Evolutionary conservation across 2,329 filamentous ascomycete species (phyloP), one percentile per base, ranked within the genome.

Genomic region (Pseudocercospora fijiensis): DNA sequence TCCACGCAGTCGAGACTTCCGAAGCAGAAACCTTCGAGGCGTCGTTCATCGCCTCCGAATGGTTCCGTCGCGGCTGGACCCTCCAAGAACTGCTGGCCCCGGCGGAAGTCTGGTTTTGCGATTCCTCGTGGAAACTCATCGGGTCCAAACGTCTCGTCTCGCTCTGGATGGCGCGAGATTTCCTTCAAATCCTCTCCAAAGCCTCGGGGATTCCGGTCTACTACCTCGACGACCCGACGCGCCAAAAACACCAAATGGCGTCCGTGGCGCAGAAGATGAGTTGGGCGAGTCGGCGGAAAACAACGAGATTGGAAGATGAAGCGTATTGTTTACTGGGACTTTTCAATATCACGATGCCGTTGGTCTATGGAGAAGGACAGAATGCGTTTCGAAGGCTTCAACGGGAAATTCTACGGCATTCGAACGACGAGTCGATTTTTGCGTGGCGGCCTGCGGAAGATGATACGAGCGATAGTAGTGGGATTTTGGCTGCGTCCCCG

Each of bases 321-420:
- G 78, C 78, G 0, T 83, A 82, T 52, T 80, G 73, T 3, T 69
- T 83, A 0, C 62, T 82, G 1, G 80, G 80, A 0, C 72, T 82
- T 0, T 82, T 82, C 28, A 72, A 72, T 1, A 72, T 82, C 37
- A 74, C 78, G 22, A 80, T 82, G 76, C 51, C 57, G 0, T n/a
- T 64, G 9, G n/a, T 60, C 1, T 64, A 64, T 51, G 62, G 62
- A 16, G 52, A 64, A 57, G 57, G 57, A n/a, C 30, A 51, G 3
- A 56, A 52, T 10, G 57, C 62, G 5, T 64, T 64, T 26, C 18
- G 55, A 1, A 22, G 62, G 8, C 51, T 64, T 1, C 62, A 64
- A 51, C 47, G 61, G n/a, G 62, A 64, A 30, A 60, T 64, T n/a
- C 6, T 64, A n/a, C 52, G 52, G 28, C 53, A 58, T 5, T 41